phyloP scores from a whole-genome alignment of 495 filamentous ascomycete genomes.

The Xylaria longipes region DNA sequence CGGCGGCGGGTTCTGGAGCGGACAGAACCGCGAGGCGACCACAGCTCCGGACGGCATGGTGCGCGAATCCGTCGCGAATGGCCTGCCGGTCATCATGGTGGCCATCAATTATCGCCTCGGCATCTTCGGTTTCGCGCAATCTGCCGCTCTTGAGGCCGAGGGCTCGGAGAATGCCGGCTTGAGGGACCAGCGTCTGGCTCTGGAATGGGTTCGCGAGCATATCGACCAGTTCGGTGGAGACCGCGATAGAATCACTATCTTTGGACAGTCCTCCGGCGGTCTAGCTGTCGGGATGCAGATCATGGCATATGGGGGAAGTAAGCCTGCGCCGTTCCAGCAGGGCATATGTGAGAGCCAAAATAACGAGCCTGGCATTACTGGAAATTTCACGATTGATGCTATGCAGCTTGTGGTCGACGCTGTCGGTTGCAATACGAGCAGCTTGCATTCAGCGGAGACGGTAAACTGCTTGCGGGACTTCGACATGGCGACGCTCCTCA shows the following conservation, averaged over 20 bases:
- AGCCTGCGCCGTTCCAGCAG: slow-evolving; percentile 45
- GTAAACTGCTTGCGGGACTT: slow-evolving; percentile 61
- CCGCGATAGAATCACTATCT: slow-evolving; percentile 57
- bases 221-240: slow-evolving; percentile 67
- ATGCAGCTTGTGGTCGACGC: slow-evolving; percentile 48
- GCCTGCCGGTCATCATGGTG: slow-evolving; percentile 51
- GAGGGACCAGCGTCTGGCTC: slow-evolving; percentile 61
- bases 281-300: slow-evolving; percentile 52
- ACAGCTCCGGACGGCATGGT: slow-evolving; percentile 52
- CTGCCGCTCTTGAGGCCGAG: slow-evolving; percentile 36
- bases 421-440: slow-evolving; percentile 57
- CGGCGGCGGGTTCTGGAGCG: slow-evolving; percentile 47
- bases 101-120: slow-evolving; percentile 55
- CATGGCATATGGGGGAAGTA: slow-evolving; percentile 46
- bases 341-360: slow-evolving; percentile 39
- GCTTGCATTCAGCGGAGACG: slow-evolving; percentile 45
- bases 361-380: slow-evolving; percentile 40
- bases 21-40: slow-evolving; percentile 45
- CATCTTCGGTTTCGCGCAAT: slow-evolving; percentile 40
- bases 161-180: slow-evolving; percentile 57
- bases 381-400: slow-evolving; percentile 35
- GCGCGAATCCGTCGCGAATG: slow-evolving; percentile 48
- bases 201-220: slow-evolving; percentile 64
- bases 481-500: slow-evolving; percentile 57
- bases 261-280: slow-evolving; percentile 62